These are phyloP conservation scores for Hippophae tibetana DNA, from an alignment of 306 rosid species.

Conservation along the genomic window DNA sequence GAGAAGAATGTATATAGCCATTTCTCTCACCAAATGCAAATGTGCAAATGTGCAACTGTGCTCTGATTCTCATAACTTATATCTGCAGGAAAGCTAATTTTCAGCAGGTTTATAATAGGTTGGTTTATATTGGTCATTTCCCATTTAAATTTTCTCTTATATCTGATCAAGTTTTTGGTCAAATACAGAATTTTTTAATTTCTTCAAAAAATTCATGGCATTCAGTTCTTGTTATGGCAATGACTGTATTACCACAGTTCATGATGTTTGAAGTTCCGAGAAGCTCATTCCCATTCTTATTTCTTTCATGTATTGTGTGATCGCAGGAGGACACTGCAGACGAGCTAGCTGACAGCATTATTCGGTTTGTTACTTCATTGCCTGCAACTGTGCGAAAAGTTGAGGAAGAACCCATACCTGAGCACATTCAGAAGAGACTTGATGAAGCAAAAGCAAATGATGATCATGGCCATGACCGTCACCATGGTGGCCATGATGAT, in stretches of 20 bases:
- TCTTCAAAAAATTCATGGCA: no score
- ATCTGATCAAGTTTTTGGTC: no score
- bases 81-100: no score
- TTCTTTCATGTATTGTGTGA: slow-evolving; percentile 5
- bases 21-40: no score
- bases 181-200: no score
- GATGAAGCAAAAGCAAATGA: slow-evolving; percentile 44
- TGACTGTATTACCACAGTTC: neutral
- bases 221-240: no score
- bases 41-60: no score
- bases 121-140: no score
- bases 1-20: no score
- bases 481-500: slow-evolving; percentile 31
- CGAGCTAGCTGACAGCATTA: slow-evolving; percentile 55
- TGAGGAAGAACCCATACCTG: slow-evolving; percentile 54
- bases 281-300: neutral
- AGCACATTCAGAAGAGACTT: slow-evolving; percentile 50
- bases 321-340: slow-evolving; percentile 59
- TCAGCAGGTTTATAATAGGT: no score
- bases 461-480: slow-evolving; percentile 22
- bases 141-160: no score
- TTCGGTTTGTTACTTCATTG: slow-evolving; percentile 57
- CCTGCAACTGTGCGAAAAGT: slow-evolving; percentile 59
- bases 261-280: neutral
- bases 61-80: no score